Evolutionary conservation across 2,329 filamentous ascomycete genomes (phyloP).

Genomic region (Domatiomyces catenatus): DNA sequence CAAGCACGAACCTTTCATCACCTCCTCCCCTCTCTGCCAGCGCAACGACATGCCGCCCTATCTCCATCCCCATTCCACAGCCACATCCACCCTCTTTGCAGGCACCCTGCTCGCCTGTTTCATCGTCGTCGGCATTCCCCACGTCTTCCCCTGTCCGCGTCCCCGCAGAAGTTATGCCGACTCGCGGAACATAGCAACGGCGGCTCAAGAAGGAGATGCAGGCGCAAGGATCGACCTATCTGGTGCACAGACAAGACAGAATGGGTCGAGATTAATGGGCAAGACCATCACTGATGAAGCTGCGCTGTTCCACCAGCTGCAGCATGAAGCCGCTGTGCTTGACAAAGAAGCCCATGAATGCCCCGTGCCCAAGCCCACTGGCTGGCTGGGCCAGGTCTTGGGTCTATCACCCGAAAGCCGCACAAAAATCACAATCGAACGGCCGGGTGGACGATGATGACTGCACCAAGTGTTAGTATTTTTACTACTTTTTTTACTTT

Average conservation of each 20-base stretch:
- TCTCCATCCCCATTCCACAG: constrained; percentile 82
- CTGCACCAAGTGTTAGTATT: no score
- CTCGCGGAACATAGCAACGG: constrained; percentile 28
- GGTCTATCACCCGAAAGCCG: constrained; percentile 5
- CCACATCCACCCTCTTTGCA: constrained; percentile 87
- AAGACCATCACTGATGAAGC: constrained; percentile 26
- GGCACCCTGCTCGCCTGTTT: constrained; percentile 83
- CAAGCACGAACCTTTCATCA: no score
- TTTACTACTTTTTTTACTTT: no score
- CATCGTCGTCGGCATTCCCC: constrained; percentile 78
- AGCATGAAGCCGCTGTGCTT: constrained; percentile 26
- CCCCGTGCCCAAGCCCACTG: constrained; percentile 79
- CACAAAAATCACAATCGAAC: background rate
- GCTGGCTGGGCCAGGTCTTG: constrained; percentile 58
- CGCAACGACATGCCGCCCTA: constrained; percentile 35
- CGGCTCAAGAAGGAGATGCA: constrained; percentile 22
- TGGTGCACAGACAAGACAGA: constrained; percentile 27
- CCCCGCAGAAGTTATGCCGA: constrained; percentile 63
- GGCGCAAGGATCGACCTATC: constrained; percentile 22
- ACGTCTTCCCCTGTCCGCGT: constrained; percentile 80
- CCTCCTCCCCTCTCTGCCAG: background rate
- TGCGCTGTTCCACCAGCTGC: constrained; percentile 28
- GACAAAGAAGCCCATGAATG: constrained; percentile 50
- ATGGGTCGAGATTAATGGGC: constrained; percentile 20
- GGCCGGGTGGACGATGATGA: background rate